These are phyloP conservation scores for Choanephora cucurbitarum DNA, from an alignment of 371 early-diverging fungal genomes.

Conservation along the genomic window DNA sequence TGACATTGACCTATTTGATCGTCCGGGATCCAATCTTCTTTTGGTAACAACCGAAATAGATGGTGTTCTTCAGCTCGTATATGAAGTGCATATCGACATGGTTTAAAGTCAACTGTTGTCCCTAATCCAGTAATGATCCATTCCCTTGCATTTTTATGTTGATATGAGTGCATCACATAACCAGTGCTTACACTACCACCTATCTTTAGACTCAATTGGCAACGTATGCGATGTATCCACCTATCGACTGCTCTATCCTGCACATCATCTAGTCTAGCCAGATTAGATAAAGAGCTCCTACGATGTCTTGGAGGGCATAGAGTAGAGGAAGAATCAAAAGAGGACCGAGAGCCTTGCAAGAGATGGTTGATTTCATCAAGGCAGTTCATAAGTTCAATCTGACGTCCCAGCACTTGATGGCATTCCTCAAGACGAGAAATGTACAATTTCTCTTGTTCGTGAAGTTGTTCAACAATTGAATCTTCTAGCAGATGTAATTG, in stretches of 20 bases:
- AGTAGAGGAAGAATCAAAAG: background rate
- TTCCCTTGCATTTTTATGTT: constrained; percentile 17
- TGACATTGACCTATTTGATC: constrained; percentile 17
- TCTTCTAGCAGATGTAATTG: constrained; percentile 20
- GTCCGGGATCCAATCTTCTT: constrained; percentile 21
- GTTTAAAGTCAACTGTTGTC: constrained; percentile 6
- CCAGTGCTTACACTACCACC: constrained; percentile 30
- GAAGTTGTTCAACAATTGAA: constrained; percentile 17
- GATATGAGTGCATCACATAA: constrained; percentile 24
- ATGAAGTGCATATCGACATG: constrained; percentile 19
- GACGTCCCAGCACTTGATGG: constrained; percentile 22
- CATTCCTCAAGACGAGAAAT: constrained; percentile 23
- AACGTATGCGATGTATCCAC: constrained; percentile 8
- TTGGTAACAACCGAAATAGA: constrained; percentile 20
- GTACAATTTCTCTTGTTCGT: constrained; percentile 25
- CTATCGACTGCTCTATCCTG: constrained; percentile 2
- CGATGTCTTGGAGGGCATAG: background rate
- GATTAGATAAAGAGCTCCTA: background rate
- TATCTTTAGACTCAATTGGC: constrained; percentile 21
- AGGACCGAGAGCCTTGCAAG: background rate
- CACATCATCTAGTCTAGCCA: background rate
- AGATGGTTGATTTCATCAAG: constrained; percentile 20
- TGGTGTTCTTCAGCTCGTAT: constrained; percentile 9
- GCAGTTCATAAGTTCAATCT: constrained; percentile 19
- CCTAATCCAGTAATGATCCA: constrained; percentile 28